Evolutionary conservation across 2,329 filamentous ascomycete species (phyloP), one percentile per base, ranked within the genome.

Genomic region (Penicillium sp.): DNA sequence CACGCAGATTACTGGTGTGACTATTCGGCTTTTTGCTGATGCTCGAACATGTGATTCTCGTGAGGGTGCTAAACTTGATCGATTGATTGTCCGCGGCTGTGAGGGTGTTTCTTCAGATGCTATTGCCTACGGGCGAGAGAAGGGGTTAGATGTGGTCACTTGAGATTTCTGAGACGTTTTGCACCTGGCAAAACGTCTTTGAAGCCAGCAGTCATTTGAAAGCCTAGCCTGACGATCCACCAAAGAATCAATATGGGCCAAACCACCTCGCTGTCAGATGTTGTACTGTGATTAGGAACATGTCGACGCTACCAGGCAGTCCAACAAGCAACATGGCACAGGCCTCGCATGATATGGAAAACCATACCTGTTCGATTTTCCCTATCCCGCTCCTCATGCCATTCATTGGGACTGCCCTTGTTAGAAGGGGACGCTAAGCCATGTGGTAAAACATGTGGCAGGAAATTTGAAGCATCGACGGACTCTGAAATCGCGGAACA

Each of bases 1-100:
- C 39, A 78, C 74, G 1, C 60, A 55, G 12, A 69, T 79, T 5
- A 76, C 73, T 5, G 76, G 76, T 0, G 60, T 67, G 15, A 66
- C 71, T 1, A 64, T 78, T 39, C 76, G 74, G 35, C 64, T 56
- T n/a, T 59, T 78, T 22, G 71, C 71, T 1, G 69, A 74, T 57
- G 56, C 65, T 2, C 62, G 60, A 10, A 28, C 25, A 0, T 59
- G 63, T 0, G 63, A 63, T 3, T 51, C 54, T 5, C 34, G n/a
- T 15, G 14, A 54, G 34, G 6, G 48, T 28, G 5, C 55, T 60
- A 35, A 63, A 60, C 53, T 76, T n/a, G 64, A 74, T n/a, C 57
- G 59, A 1, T 28, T 76, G 20, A 60, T 66, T 54, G 54, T 71
- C 4, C 68, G 57, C 20, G 68, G 66, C 8, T 76, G 75, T 35